Base-by-base conservation (phyloP, 1,284 basidiomycete species). In the Leccinum griseonigrum region DNA sequence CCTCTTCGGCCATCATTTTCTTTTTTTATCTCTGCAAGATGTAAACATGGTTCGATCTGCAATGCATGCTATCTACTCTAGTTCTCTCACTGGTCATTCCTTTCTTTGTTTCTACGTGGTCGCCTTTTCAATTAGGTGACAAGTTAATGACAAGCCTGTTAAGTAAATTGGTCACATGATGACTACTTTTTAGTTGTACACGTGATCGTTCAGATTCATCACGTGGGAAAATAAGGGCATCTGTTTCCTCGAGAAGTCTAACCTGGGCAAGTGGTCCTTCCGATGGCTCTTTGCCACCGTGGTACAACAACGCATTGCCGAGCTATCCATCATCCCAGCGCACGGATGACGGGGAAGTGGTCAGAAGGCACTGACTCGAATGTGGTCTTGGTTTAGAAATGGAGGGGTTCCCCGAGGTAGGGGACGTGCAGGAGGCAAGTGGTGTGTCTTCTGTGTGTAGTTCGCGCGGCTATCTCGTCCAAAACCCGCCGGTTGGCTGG, bases 21-120 rank as follows among this genome's bases (percentile, higher is more conserved):
- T 59, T 60, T 64, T 60, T 64, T 71, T 63, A 71, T 71, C 60
- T 59, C 62, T 61, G 61, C 69, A 70, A 65, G 40, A 57, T 74
- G 73, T 75, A 74, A 70, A 66, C 54, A 62, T 63, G 56, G 52
- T 48, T 55, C 43, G 56, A 71, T 62, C 64, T 58, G 62, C 68
- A 71, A 73, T 75, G 66, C 66, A 71, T 66, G 46, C 31, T 48
- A 60, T 60, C 60, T 69, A 63, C 65, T 60, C 54, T 52, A 60
- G 51, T 67, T 63, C 59, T 46, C n/a, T 40, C 40, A 43, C 10
- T 43, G 4, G 40, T n/a, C n/a, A n/a, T 31, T 62, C 61, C 59
- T 43, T 56, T 55, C 53, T 54, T 57, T 36, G 18, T 38, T 56
- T 34, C 54, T 67, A 60, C 60, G 50, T 59, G 53, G 51, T 46